Evolutionary conservation across 2,329 filamentous ascomycete genomes (phyloP), one percentile per base, ranked within the genome.

Genomic region (Sclerotinia trifoliorum): DNA sequence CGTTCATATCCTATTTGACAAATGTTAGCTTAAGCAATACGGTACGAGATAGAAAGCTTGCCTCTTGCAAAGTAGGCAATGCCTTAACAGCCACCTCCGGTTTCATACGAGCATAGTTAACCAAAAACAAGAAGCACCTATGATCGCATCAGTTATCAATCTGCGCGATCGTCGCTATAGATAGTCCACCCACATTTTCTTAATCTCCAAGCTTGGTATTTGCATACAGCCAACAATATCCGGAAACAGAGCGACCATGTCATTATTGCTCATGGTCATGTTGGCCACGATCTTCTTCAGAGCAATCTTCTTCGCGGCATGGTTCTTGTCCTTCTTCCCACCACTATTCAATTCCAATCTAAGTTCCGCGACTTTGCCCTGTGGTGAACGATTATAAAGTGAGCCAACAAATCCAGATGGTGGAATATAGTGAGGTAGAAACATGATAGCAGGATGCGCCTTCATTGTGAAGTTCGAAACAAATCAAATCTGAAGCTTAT

Each of bases 181-280:
- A 57, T 19, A 13, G 5, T 67, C 49, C 39, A 78, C 87, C 74
- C 83, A 97, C 95, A 99, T 99, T 85, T 99, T 99, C 86, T 99
- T 99, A 81, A 99, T 97, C 81, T 99, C 95, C 79, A 99, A 82
- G 76, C 91, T 96, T 65, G 90, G 90, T 71, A 99, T 92, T 75
- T 92, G 88, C 95, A 99, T 99, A 83, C 94, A 98, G 71, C 85
- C 89, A 74, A 99, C 92, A 70, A 99, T 91, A 78, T 99, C 95
- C 24, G 94, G 93, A 75, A 99, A 99, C 65, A 99, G 84, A 51
- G 93, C 93, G 67, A 98, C 91, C 95, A 99, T 99, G 80, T 99
- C 95, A 78, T 98, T 99, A 82, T 99, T 99, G 86, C 94, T 98
- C 95, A 99, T 99, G 73, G 95, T 99, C 95, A 99, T 99, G 79